Base-by-base conservation (phyloP, 495 filamentous ascomycete genomes). In the Gamarada debralockiae region DNA sequence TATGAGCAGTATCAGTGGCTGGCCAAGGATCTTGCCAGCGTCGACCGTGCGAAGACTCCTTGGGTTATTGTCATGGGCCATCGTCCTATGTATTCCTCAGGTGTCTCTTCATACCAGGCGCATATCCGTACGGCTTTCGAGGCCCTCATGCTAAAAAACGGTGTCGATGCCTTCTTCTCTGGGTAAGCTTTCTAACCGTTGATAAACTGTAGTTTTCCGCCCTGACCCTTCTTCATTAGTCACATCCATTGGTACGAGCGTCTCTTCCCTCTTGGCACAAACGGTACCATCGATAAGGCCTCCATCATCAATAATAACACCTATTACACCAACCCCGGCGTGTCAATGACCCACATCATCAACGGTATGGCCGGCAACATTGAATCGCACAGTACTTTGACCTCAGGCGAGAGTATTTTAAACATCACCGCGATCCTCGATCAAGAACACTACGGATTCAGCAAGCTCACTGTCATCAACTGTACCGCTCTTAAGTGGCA, bases 31-130 rank as follows among this genome's bases (percentile, higher is more conserved):
- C 70, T 81, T 10, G 68, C 70, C 22, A 66, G 64, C 21, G 68
- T 81, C 44, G 74, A 81, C 59, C 70, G 78, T 40, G 57, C 49
- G 21, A 67, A 74, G 18, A 81, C 77, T 0, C 75, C 79, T 2
- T 82, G 77, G 78, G 57, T 82, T 5, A 66, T 82, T 29, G 77
- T 71, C 31, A 73, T 72, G 13, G 72, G 73, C 7, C 77, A 82
- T 61, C 63, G 78, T 6, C 75, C 77, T 0, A 78, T 74, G 71
- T 81, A 80, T 63, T 60, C 56, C 51, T 64, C 58, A 25, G 25
- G 48, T 10, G 45, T 52, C 45, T 53, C 61, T 3, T 56, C 59
- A 13, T 60, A 70, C 31, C 70, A 62, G 44, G 65, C 63, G 22
- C 58, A 67, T 10, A 65, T 73, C 2, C 57, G 57, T 22, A 50